Conservation (phyloP, 2,329 filamentous ascomycete genomes). For the Fusarium redolens region DNA sequence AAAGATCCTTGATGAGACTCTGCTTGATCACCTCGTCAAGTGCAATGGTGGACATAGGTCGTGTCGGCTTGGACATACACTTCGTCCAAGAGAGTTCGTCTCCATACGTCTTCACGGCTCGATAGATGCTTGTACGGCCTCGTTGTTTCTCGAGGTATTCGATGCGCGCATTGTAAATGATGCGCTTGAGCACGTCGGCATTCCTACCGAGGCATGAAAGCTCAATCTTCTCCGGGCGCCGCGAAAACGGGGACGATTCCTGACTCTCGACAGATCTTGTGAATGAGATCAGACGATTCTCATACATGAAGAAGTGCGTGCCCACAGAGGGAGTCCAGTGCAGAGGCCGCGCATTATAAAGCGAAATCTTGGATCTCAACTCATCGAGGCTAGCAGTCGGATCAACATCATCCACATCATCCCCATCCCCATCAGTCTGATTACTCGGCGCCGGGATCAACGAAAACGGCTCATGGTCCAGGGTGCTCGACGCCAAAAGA, state of each 20-base stretch:
- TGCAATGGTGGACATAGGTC: slow-evolving; percentile 33
- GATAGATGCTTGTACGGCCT: slow-evolving; percentile 27
- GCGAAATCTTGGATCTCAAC: slow-evolving; percentile 16
- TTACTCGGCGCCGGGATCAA: not conserved
- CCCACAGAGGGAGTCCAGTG: slow-evolving; percentile 27
- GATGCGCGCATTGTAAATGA: slow-evolving; percentile 24
- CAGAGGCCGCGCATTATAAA: slow-evolving; percentile 20
- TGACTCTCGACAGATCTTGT: not conserved
- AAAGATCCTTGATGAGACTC: slow-evolving; percentile 25
- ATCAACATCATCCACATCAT: not conserved
- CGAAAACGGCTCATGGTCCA: not conserved
- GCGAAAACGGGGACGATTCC: not conserved
- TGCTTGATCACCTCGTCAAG: slow-evolving; percentile 29
- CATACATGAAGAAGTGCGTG: slow-evolving; percentile 30
- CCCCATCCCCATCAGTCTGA: not conserved
- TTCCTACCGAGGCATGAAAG: slow-evolving; percentile 27
- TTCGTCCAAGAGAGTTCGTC: slow-evolving; percentile 18
- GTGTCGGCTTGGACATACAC: slow-evolving; percentile 31
- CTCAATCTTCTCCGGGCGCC: not conserved
- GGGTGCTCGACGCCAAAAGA: slow-evolving; percentile 20
- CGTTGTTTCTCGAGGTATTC: slow-evolving; percentile 26
- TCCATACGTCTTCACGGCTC: not conserved
- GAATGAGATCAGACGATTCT: slow-evolving; percentile 16
- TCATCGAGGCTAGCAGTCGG: slow-evolving; percentile 6
- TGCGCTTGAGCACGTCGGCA: slow-evolving; percentile 22